Percentiles rank a stretch among this genome's conserved stretches.
phyloP scores from a whole-genome alignment of 805 yeast species.

The Schwanniomyces polymorphus region DNA sequence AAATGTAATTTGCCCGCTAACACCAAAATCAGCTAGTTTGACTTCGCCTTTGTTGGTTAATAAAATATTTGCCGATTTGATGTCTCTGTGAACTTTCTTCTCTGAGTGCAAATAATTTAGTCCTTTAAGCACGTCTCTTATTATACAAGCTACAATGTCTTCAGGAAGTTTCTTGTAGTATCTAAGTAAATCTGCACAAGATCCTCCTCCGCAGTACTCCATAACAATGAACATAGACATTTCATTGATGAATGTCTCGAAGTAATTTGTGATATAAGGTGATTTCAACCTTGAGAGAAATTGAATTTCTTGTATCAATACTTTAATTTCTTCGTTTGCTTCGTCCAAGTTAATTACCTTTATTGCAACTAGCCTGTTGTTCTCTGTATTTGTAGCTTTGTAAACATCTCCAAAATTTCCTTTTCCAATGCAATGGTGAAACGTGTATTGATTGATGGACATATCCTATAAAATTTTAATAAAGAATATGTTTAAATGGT shows the following conservation, averaged over 20 bases:
- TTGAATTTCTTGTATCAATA: constrained; percentile 73
- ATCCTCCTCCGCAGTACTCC: constrained; percentile 97
- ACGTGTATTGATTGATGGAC: constrained; percentile 17
- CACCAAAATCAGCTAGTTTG: constrained; percentile 92
- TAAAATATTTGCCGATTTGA: constrained; percentile 86
- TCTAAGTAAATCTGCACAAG: constrained; percentile 74
- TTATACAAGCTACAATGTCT: constrained; percentile 57
- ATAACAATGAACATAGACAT: constrained; percentile 82
- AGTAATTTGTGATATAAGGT: constrained; percentile 62
- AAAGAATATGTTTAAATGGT: too few species aligned
- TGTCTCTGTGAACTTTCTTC: constrained; percentile 82
- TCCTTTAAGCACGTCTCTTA: constrained; percentile 66
- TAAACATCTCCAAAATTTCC: constrained; percentile 91
- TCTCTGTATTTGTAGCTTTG: constrained; percentile 47
- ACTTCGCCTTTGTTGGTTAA: constrained; percentile 68
- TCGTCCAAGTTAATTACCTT: constrained; percentile 83
- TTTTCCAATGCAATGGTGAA: constrained; percentile 66
- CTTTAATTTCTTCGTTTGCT: constrained; percentile 70
- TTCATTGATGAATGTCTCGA: constrained; percentile 62
- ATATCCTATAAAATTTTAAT: constrained; percentile 3
- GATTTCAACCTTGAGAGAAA: constrained; percentile 67
- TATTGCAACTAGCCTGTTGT: constrained; percentile 66
- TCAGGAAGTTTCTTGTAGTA: constrained; percentile 57
- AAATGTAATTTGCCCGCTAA: constrained; percentile 73
- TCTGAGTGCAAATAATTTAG: constrained; percentile 74